Base-by-base conservation (phyloP, 2,329 filamentous ascomycete genomes). In the Thielaviopsis punctulata region DNA sequence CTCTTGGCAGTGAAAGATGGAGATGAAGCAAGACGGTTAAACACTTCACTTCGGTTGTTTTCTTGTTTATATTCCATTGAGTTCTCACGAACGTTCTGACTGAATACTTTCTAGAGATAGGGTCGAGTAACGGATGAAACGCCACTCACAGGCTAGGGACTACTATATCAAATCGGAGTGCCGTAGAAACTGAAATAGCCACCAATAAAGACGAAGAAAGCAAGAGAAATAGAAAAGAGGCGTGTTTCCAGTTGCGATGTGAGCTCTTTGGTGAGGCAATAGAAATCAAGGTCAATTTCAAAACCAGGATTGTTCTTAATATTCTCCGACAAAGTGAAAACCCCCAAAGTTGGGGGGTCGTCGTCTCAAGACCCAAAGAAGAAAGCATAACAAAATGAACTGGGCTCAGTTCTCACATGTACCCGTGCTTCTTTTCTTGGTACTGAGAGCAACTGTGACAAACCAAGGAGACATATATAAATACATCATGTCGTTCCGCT, bases 321-420 rank as follows among this genome's bases (percentile, higher is more conserved):
- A 45, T 39, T 51, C 49, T 51, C 49, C 49, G 49, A 46, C 43
- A 19, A 45, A n/a, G 18, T 44, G 41, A 51, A 51, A 51, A 36
- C 30, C 13, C 30, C 30, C 13, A 36, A 36, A 36, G 4, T 36
- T 2, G 30, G 30, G n/a, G n/a, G n/a, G n/a, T n/a, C n/a, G 30
- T 2, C 25, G 43, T 18, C 47, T 30, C 19, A 49, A 22, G 12
- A 49, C 6, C 13, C 1, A 43, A 49, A 41, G 41, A 6, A 18
- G 47, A 15, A 10, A 19, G 33, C 4, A 22, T 18, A 43, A 2
- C 19, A 33, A 19, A 13, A 22, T 49, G 21, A 22, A 15, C 41
- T 21, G 46, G 30, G 19, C 33, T n/a, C 39, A 21, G n/a, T 10
- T 15, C 24, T 2, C 48, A n/a, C n/a, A n/a, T 36, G 30, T 12